Conservation (phyloP, 176 grass and related monocot genomes). For the Pontederia crassipes region DNA sequence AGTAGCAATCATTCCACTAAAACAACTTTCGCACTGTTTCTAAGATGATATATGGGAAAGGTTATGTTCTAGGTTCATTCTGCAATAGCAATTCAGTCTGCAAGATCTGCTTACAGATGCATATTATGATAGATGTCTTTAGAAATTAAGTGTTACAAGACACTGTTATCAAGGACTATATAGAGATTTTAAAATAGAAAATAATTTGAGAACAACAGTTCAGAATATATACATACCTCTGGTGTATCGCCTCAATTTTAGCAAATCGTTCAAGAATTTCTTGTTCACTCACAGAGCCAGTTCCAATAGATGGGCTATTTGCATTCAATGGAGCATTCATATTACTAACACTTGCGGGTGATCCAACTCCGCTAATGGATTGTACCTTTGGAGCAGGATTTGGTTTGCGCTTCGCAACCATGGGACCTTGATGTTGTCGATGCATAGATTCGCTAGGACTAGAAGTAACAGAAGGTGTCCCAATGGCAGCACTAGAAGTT, state of each 20-base stretch:
- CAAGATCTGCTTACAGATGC: no score
- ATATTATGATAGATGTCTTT: no score
- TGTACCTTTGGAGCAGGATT: slow-evolving; percentile 56
- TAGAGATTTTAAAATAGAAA: not conserved
- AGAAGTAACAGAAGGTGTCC: slow-evolving; percentile 48
- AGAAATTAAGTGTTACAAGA: no score
- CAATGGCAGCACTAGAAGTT: slow-evolving; percentile 52
- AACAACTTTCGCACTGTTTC: no score
- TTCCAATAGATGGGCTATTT: slow-evolving; percentile 74
- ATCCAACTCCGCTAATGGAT: slow-evolving; percentile 64
- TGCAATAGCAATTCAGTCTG: no score
- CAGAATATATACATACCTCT: slow-evolving; percentile 39
- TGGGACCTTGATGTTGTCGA: slow-evolving; percentile 51
- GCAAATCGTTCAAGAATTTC: slow-evolving; percentile 62
- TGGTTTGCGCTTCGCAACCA: slow-evolving; percentile 53
- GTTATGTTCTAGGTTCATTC: no score
- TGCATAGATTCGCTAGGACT: slow-evolving; percentile 83
- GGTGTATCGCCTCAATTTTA: slow-evolving; percentile 58
- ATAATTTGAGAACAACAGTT: not conserved
- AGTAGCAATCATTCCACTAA: no score
- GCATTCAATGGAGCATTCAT: slow-evolving; percentile 54
- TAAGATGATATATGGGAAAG: no score
- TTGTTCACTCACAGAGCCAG: slow-evolving; percentile 68
- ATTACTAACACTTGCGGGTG: slow-evolving; percentile 95
- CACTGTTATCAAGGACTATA: not conserved